Evolutionary conservation across 75 land plant species (phyloP).

Genomic region (Cupressus sempervirens): DNA sequence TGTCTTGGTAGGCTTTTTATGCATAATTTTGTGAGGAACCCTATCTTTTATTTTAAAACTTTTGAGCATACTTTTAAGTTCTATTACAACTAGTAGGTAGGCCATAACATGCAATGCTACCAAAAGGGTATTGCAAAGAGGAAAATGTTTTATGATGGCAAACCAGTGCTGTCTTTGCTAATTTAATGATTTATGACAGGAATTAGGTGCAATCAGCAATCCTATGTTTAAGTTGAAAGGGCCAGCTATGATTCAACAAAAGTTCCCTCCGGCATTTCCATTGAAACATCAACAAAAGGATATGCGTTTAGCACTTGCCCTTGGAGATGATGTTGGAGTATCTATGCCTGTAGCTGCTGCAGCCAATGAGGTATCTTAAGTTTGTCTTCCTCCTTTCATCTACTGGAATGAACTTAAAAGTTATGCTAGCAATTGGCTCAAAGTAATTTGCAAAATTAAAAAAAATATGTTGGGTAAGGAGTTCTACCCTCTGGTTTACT

Average conservation of each 20-base stretch:
- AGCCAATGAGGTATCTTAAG: conserved; percentile 73
- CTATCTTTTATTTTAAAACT: not conserved
- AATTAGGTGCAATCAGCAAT: conserved; percentile 67
- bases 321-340: conserved; percentile 77
- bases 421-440: not conserved
- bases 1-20: conserved; percentile 45
- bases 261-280: conserved; percentile 84
- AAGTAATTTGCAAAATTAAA: not conserved
- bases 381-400: conserved; percentile 1
- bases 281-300: conserved; percentile 99
- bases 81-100: not conserved
- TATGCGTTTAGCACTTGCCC: conserved; percentile 86
- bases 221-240: conserved; percentile 94
- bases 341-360: conserved; percentile 99
- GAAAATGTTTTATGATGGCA: not conserved
- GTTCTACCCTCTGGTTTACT: not conserved
- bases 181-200: conserved; percentile 25
- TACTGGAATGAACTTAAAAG: not conserved
- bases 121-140: not conserved
- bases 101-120: not conserved
- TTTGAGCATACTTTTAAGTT: not conserved
- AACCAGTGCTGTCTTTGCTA: not conserved
- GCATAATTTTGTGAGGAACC: not conserved
- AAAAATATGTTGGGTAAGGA: not conserved
- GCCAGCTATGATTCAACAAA: conserved; percentile 64